A percentile compares a stretch with the other conserved stretches of the same genome.
phyloP scores from a whole-genome alignment of 768 basidiomycete genomes.

The Suillus alpinus region DNA sequence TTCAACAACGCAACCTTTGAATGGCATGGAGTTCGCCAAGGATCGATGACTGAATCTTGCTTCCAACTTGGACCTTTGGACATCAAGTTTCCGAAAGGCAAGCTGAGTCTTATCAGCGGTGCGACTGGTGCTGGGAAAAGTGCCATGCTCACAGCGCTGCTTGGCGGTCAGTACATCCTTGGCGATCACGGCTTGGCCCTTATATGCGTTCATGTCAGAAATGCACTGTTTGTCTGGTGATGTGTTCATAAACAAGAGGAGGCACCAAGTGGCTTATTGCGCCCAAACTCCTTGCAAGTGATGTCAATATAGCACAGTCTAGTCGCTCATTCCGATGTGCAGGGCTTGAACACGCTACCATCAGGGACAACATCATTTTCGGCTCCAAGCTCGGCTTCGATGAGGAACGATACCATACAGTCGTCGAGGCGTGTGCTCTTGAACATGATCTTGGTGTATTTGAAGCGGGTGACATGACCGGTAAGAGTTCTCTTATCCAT shows the following conservation, averaged over 20 bases:
- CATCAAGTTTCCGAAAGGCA: slow-evolving; percentile 54
- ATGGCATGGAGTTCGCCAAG: slow-evolving; percentile 45
- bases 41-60: slow-evolving; percentile 28
- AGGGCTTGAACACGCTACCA: slow-evolving; percentile 81
- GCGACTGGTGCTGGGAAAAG: slow-evolving; percentile 70
- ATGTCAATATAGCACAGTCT: slow-evolving; percentile 9
- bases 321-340: slow-evolving; percentile 21
- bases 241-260: slow-evolving; percentile 53
- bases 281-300: slow-evolving; percentile 62
- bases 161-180: slow-evolving; percentile 53
- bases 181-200: neutral
- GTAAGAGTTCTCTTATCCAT: slow-evolving; percentile 28
- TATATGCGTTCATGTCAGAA: slow-evolving; percentile 35
- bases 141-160: slow-evolving; percentile 56
- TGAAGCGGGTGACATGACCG: slow-evolving; percentile 76
- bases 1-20: slow-evolving; percentile 55
- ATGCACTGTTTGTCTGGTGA: slow-evolving; percentile 54
- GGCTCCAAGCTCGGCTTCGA: slow-evolving; percentile 58
- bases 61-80: slow-evolving; percentile 60
- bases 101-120: slow-evolving; percentile 60
- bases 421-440: slow-evolving; percentile 75
- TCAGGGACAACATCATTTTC: slow-evolving; percentile 80
- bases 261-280: slow-evolving; percentile 66
- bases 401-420: slow-evolving; percentile 58
- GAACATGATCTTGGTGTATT: slow-evolving; percentile 68